phyloP scores from a whole-genome alignment of 1,284 basidiomycete genomes.

The Sporisorium reilianum region DNA sequence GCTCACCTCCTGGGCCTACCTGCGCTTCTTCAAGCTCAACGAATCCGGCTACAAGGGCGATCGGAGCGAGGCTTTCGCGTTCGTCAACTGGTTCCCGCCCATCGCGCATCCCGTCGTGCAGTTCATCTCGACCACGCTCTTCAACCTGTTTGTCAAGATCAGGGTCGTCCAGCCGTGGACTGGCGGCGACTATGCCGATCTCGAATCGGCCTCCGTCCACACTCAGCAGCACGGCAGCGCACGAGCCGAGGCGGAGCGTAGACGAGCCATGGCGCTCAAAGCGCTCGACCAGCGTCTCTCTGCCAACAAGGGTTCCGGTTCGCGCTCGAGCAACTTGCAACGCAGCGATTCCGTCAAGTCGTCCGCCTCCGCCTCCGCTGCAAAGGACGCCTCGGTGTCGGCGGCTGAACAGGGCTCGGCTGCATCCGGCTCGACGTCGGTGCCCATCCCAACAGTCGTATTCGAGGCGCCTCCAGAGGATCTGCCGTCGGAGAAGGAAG shows the following conservation, averaged over 20 bases:
- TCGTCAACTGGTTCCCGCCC: conserved; percentile 95
- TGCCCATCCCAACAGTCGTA: conserved; percentile 39
- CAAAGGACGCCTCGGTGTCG: conserved; percentile 8
- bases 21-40: conserved; percentile 94
- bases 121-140: conserved; percentile 78
- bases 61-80: conserved; percentile 94
- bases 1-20: conserved; percentile 93
- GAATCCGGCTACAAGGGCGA: conserved; percentile 78
- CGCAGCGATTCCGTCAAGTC: conserved; percentile 37
- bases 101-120: conserved; percentile 77
- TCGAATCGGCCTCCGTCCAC: conserved; percentile 78
- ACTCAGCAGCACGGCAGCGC: conserved; percentile 37
- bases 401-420: not conserved
- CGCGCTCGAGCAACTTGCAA: conserved; percentile 24
- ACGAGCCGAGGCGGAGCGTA: conserved; percentile 59
- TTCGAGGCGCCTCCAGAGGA: conserved; percentile 52
- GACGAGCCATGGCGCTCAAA: conserved; percentile 89
- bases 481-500: conserved; percentile 15
- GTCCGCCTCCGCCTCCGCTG: conserved; percentile 16
- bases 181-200: conserved; percentile 45
- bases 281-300: conserved; percentile 93
- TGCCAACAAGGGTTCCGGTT: conserved; percentile 33
- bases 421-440: conserved; percentile 13
- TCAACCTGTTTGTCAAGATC: conserved; percentile 75
- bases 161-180: conserved; percentile 79